A percentile compares a stretch with the other conserved stretches of the same genome.
These are phyloP conservation scores for Phytophthora vignae DNA, from an alignment of 352 stramenopile species.

Conservation along the genomic window DNA sequence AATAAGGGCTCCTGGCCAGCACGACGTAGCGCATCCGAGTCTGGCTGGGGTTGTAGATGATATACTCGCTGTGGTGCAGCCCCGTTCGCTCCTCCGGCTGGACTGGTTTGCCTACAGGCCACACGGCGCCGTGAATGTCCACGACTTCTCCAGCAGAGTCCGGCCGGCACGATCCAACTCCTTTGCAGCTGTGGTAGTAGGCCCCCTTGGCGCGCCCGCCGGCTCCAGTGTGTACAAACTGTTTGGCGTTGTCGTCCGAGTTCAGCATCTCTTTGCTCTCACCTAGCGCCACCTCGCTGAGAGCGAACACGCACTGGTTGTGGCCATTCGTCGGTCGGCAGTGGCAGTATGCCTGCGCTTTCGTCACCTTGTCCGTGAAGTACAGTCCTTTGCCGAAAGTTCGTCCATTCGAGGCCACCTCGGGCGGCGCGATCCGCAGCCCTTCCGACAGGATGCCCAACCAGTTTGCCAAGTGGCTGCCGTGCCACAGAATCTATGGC, in stretches of 20 bases:
- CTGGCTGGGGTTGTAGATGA: constrained; percentile 86
- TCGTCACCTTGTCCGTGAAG: constrained; percentile 89
- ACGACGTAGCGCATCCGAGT: constrained; percentile 88
- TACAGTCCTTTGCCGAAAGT: constrained; percentile 89
- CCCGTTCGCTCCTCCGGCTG: constrained; percentile 62
- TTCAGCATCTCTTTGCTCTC: constrained; percentile 67
- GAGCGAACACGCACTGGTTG: constrained; percentile 62
- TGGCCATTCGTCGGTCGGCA: constrained; percentile 48
- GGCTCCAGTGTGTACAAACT: constrained; percentile 53
- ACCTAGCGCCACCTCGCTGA: constrained; percentile 79
- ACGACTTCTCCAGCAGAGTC: constrained; percentile 61
- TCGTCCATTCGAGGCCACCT: constrained; percentile 77
- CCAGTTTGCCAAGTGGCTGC: constrained; percentile 88
- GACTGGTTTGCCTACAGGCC: constrained; percentile 70
- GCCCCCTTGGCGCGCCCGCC: constrained; percentile 47
- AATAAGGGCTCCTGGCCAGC: constrained; percentile 54
- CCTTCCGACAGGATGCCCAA: constrained; percentile 83
- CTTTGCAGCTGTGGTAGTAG: constrained; percentile 71
- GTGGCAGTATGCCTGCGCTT: constrained; percentile 75
- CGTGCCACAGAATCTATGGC: constrained; percentile 87
- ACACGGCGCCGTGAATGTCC: constrained; percentile 63
- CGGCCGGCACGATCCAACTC: constrained; percentile 66
- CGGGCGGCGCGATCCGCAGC: constrained; percentile 79
- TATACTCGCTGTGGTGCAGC: constrained; percentile 84
- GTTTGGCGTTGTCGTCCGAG: constrained; percentile 59